Percentiles rank a stretch among this genome's conserved stretches.
These are phyloP conservation scores for Leptomonas seymouri DNA, from an alignment of 208 protist genomes.

Conservation along the genomic window DNA sequence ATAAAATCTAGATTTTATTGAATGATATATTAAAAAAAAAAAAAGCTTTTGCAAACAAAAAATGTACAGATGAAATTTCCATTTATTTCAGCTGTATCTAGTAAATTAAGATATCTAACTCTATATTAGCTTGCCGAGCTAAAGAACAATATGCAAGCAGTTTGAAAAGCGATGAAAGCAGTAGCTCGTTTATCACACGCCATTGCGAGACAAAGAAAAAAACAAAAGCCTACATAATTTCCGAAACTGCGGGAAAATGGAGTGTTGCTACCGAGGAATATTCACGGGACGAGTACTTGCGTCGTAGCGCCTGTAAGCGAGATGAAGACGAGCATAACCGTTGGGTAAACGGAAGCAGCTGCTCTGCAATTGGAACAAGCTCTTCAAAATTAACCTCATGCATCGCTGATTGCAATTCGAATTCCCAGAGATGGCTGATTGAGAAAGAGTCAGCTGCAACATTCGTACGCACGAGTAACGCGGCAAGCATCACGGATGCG, in stretches of 20 bases:
- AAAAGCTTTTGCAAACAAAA: conserved; percentile 23
- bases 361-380: conserved; percentile 36
- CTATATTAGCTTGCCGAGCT: conserved; percentile 1
- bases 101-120: conserved; percentile 8
- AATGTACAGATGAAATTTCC: conserved; percentile 9
- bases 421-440: conserved; percentile 45
- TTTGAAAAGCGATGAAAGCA: neutral
- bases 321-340: conserved; percentile 52
- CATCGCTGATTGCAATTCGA: conserved; percentile 34
- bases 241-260: conserved; percentile 48
- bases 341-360: conserved; percentile 67
- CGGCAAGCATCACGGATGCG: conserved; percentile 57
- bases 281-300: conserved; percentile 65
- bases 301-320: conserved; percentile 58
- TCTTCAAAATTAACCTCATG: conserved; percentile 59
- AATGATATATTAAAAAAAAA: conserved; percentile 17
- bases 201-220: neutral
- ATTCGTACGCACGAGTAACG: conserved; percentile 46
- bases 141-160: neutral
- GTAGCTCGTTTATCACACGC: neutral
- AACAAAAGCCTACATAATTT: conserved; percentile 18
- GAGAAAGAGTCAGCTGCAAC: conserved; percentile 21
- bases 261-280: conserved; percentile 49
- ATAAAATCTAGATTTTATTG: conserved; percentile 13
- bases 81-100: neutral